Evolutionary conservation across 768 basidiomycete species (phyloP).

Genomic region (Boletus subparvulus): DNA sequence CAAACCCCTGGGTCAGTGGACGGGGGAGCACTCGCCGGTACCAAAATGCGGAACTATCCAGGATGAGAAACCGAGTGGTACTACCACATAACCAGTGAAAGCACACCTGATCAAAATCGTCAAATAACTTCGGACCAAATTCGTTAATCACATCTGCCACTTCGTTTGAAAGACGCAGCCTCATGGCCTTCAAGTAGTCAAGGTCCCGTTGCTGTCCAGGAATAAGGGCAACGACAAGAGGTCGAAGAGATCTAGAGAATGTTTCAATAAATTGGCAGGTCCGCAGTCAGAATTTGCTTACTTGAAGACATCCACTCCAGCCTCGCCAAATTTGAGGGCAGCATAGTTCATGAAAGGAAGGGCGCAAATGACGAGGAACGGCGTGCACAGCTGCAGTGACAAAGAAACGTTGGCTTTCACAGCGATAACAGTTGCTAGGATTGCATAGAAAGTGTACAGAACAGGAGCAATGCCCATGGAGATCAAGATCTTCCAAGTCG

Average conservation of each 20-base stretch:
- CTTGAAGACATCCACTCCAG: slow-evolving; percentile 97
- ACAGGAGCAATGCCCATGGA: slow-evolving; percentile 89
- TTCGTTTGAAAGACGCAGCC: slow-evolving; percentile 77
- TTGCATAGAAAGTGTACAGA: slow-evolving; percentile 80
- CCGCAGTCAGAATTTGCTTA: slow-evolving; percentile 39
- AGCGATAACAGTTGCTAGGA: slow-evolving; percentile 72
- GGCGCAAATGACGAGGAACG: slow-evolving; percentile 68
- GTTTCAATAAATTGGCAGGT: slow-evolving; percentile 6
- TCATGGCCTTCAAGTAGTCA: slow-evolving; percentile 69
- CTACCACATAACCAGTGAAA: slow-evolving; percentile 1
- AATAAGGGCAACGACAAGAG: slow-evolving; percentile 80
- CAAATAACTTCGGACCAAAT: slow-evolving; percentile 83
- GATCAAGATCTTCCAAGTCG: slow-evolving; percentile 96
- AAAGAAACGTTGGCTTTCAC: slow-evolving; percentile 63
- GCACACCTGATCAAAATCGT: slow-evolving; percentile 80
- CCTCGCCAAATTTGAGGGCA: slow-evolving; percentile 96
- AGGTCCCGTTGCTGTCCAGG: slow-evolving; percentile 87
- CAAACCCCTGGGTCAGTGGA: slow-evolving; percentile 75
- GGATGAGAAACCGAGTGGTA: slow-evolving; percentile 1
- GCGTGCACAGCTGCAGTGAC: slow-evolving; percentile 69
- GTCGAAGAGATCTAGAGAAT: slow-evolving; percentile 75
- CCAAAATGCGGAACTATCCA: slow-evolving; percentile 69
- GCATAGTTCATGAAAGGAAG: slow-evolving; percentile 90
- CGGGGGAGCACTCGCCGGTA: slow-evolving; percentile 80
- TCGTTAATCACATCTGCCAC: slow-evolving; percentile 82